phyloP scores from a whole-genome alignment of 108 stramenopile genomes.

The Asterionellopsis glacialis region DNA sequence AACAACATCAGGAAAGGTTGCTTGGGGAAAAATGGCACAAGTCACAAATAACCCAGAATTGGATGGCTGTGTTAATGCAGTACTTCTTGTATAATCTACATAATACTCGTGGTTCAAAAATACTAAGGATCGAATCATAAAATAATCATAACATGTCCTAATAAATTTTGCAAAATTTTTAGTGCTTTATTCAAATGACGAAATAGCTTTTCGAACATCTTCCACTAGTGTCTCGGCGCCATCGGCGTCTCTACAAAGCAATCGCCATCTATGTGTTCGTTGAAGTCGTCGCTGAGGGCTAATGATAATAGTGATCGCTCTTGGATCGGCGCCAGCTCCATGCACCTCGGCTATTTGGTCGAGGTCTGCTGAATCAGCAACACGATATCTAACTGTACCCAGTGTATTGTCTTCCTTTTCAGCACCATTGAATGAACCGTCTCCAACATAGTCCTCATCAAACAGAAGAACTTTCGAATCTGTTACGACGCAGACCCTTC shows the following conservation, averaged over 20 bases:
- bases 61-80: conserved; percentile 87
- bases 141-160: too few relatives aligned
- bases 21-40: conserved; percentile 99
- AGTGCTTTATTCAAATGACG: neutral
- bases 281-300: conserved; percentile 45
- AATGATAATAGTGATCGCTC: conserved; percentile 69
- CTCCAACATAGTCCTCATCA: conserved; percentile 72
- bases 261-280: conserved; percentile 70
- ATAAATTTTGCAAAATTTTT: too few relatives aligned
- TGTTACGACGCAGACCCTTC: conserved; percentile 68
- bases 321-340: conserved; percentile 74
- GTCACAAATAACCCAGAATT: conserved; percentile 98
- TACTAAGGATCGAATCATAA: too few relatives aligned
- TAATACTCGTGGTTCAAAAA: too few relatives aligned
- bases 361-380: conserved; percentile 59
- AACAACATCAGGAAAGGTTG: conserved; percentile 97
- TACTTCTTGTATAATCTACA: conserved; percentile 20
- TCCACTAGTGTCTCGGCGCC: conserved; percentile 79
- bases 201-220: conserved; percentile 68
- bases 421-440: conserved; percentile 31
- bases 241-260: conserved; percentile 70
- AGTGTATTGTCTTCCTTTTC: conserved; percentile 18
- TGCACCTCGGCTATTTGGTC: conserved; percentile 62
- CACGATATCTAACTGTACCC: conserved; percentile 38
- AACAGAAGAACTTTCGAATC: conserved; percentile 65